Conservation (phyloP, 2,329 filamentous ascomycete species). For the Coniosporium tulheliwenetii region DNA sequence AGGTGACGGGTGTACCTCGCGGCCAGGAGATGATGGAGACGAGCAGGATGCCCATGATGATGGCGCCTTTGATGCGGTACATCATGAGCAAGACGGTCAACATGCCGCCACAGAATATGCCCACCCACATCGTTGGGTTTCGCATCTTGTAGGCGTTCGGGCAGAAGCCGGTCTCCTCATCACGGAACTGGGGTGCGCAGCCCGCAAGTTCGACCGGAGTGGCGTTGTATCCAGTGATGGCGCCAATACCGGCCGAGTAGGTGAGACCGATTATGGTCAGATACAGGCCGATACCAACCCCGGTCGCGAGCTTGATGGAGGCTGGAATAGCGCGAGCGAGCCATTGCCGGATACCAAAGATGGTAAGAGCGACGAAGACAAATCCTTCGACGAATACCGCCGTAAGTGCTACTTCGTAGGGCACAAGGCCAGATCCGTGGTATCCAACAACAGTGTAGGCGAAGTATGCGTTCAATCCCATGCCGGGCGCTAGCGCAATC, state of each 20-base stretch:
- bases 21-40: conserved; percentile 87
- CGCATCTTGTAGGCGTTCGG: conserved; percentile 58
- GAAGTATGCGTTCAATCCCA: conserved; percentile 81
- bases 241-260: conserved; percentile 68
- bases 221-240: conserved; percentile 50
- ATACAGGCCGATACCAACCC: conserved; percentile 74
- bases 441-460: conserved; percentile 66
- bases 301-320: conserved; percentile 75
- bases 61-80: conserved; percentile 75
- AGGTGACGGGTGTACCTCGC: conserved; percentile 57
- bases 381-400: conserved; percentile 82
- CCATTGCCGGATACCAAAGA: conserved; percentile 77
- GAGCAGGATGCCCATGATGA: conserved; percentile 68
- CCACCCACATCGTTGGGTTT: conserved; percentile 71
- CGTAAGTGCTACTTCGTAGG: conserved; percentile 62
- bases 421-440: conserved; percentile 57
- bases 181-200: conserved; percentile 39
- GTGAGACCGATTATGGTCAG: conserved; percentile 61
- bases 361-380: conserved; percentile 65
- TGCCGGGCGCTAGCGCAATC: conserved; percentile 56
- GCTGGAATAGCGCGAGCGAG: conserved; percentile 68
- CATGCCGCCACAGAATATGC: conserved; percentile 73
- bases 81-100: conserved; percentile 68
- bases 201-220: conserved; percentile 65
- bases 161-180: conserved; percentile 39